Evolutionary conservation across 441 rosid genomes (phyloP), one percentile per base, ranked within the genome.

Genomic region (Erodium moschatum): DNA sequence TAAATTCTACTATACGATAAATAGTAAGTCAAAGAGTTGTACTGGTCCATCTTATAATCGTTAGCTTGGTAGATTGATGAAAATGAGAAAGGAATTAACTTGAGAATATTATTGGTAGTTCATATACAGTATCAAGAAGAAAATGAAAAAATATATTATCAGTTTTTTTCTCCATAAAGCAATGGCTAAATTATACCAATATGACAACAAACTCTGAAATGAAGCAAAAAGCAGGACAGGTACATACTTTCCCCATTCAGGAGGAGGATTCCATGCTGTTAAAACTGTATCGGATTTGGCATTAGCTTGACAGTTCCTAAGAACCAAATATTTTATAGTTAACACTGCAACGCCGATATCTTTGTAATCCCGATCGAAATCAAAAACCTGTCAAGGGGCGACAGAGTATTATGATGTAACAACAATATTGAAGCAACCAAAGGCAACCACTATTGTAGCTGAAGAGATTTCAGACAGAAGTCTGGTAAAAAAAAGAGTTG

Each of bases 221-320:
- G 68, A 29, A 68, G 72, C 12, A 73, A 20, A 67, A 8, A 10
- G 16, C 10, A 52, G 71, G 70, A 68, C 68, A 66, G 75, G 68
- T 20, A 58, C 86, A 70, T 84, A 92, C 99, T 89, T 87, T 80
- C 96, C 99, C 99, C 97, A 92, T 77, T 91, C 99, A 44, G 88
- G 83, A n/a, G 97, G 97, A 79, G 99, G 91, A 79, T 95, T 90
- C 97, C 97, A 95, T 1, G 99, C 89, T 18, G 99, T 87, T 69
- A 95, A 73, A 81, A 95, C 89, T 86, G 81, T 92, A 80, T 90
- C 97, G 65, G 87, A 89, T 79, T 95, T 92, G 75, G 86, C 96
- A 84, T 86, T 80, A 67, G 81, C 84, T 68, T 88, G 77, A 79
- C 93, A 89, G 78, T 95, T 92, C 70, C 95, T 83, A 73, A 91